phyloP scores from a whole-genome alignment of 2,329 filamentous ascomycete genomes.

The Phoma sp. region DNA sequence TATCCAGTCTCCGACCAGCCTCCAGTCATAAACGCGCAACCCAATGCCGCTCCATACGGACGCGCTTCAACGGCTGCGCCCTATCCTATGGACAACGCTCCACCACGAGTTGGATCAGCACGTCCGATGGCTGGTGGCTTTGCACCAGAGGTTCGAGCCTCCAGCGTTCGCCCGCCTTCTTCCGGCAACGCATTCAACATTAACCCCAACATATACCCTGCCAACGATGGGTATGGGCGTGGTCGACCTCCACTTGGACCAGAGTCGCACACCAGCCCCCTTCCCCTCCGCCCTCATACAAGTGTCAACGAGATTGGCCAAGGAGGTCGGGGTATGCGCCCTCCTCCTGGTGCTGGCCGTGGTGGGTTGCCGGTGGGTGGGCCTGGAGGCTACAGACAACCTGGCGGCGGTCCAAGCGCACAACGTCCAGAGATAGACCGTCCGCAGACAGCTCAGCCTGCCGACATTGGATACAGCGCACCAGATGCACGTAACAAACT shows the following conservation, averaged over 20 bases:
- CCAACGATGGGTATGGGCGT: conserved; percentile 40
- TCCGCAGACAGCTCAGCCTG: conserved; percentile 51
- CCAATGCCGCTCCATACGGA: conserved; percentile 39
- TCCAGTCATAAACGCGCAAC: conserved; percentile 36
- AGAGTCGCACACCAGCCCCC: conserved; percentile 36
- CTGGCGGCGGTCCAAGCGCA: conserved; percentile 48
- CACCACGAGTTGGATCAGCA: conserved; percentile 53
- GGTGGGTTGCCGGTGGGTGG: conserved; percentile 39
- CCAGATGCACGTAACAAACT: conserved; percentile 55
- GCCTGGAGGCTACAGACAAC: conserved; percentile 47
- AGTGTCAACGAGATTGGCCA: conserved; percentile 46
- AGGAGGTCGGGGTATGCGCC: conserved; percentile 40
- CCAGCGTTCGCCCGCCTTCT: conserved; percentile 55
- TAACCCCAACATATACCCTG: conserved; percentile 53
- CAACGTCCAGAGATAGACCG: conserved; percentile 44
- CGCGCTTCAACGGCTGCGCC: conserved; percentile 67
- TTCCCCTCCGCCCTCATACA: conserved; percentile 48
- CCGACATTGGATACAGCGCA: conserved; percentile 54
- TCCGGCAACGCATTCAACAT: conserved; percentile 60
- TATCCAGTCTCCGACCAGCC: conserved; percentile 56
- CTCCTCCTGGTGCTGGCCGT: conserved; percentile 37
- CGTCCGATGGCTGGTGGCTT: conserved; percentile 50
- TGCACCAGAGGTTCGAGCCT: conserved; percentile 58
- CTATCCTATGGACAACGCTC: conserved; percentile 73
- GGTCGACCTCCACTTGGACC: conserved; percentile 36